Conservation (phyloP, 371 early-diverging fungal species). For the Mucor mucedo region DNA sequence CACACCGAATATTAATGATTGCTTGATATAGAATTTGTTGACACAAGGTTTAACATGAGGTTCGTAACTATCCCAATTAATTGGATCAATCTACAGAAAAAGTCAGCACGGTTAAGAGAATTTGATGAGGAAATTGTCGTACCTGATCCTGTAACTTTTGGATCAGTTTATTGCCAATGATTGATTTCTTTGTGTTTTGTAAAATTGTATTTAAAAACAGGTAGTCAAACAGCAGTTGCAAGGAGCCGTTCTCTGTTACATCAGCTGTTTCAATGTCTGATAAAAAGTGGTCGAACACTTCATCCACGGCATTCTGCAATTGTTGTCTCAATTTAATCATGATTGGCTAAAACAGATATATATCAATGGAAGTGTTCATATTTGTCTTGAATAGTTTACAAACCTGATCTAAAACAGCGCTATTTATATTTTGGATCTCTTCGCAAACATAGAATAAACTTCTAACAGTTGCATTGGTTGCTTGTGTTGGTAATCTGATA, state of each 20-base stretch:
- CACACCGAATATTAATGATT: constrained; percentile 52
- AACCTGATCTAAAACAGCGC: constrained; percentile 46
- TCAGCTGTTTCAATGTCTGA: background rate
- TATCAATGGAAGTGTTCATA: background rate
- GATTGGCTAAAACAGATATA: constrained; percentile 2
- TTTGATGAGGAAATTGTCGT: background rate
- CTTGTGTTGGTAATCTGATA: constrained; percentile 51
- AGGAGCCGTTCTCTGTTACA: constrained; percentile 55
- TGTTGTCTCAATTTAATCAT: constrained; percentile 10
- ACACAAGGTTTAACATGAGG: constrained; percentile 48
- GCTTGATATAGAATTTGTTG: constrained; percentile 54
- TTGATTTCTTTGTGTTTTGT: background rate
- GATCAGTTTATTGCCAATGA: background rate
- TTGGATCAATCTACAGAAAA: constrained; percentile 58
- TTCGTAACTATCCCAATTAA: constrained; percentile 59
- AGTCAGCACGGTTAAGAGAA: background rate
- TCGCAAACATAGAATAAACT: constrained; percentile 51
- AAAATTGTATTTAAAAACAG: constrained; percentile 38
- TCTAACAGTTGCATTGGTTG: constrained; percentile 44
- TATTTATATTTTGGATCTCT: constrained; percentile 54
- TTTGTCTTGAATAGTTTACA: background rate
- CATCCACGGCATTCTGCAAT: background rate
- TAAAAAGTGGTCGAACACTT: constrained; percentile 7
- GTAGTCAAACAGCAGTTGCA: constrained; percentile 61
- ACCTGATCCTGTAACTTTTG: constrained; percentile 2